phyloP scores from a whole-genome alignment of 2,329 filamentous ascomycete species.

The Atkinsonella texensis region DNA sequence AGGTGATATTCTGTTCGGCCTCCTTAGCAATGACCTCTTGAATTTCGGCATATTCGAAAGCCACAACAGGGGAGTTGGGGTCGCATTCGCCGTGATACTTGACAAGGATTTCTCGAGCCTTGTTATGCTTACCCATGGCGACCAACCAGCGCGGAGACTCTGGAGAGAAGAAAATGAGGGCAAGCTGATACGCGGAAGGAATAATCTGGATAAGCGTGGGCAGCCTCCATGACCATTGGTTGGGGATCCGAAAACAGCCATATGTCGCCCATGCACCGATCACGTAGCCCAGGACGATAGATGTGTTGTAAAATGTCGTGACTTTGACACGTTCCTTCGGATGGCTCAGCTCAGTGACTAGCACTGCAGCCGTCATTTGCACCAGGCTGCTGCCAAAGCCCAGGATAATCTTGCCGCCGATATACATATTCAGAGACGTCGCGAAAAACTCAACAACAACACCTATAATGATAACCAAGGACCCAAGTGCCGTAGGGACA shows the following conservation, averaged over 20 bases:
- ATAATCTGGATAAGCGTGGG: conserved; percentile 40
- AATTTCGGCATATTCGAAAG: conserved; percentile 37
- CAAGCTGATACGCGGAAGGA: conserved; percentile 29
- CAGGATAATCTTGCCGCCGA: conserved; percentile 25
- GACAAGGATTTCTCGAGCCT: conserved; percentile 37
- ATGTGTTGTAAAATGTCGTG: conserved; percentile 28
- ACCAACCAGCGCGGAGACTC: conserved; percentile 50
- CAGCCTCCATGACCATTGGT: conserved; percentile 37
- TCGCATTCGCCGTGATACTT: conserved; percentile 40
- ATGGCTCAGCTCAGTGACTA: conserved; percentile 30
- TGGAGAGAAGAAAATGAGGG: conserved; percentile 37
- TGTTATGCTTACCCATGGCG: conserved; percentile 33
- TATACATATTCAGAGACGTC: conserved; percentile 23
- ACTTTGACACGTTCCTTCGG: conserved; percentile 27
- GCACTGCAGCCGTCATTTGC: conserved; percentile 29
- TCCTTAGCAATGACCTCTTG: conserved; percentile 28
- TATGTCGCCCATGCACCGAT: conserved; percentile 26
- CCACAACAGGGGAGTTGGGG: conserved; percentile 29
- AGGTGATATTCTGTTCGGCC: conserved; percentile 23
- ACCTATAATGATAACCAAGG: conserved; percentile 26
- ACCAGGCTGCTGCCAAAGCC: conserved; percentile 25
- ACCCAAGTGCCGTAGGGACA: conserved; percentile 23
- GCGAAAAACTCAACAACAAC: conserved; percentile 25
- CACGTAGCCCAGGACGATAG: conserved; percentile 27
- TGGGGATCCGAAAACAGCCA: conserved; percentile 16